These are phyloP conservation scores for Eimeria sp. DNA, from an alignment of 169 alveolate species.

Conservation along the genomic window DNA sequence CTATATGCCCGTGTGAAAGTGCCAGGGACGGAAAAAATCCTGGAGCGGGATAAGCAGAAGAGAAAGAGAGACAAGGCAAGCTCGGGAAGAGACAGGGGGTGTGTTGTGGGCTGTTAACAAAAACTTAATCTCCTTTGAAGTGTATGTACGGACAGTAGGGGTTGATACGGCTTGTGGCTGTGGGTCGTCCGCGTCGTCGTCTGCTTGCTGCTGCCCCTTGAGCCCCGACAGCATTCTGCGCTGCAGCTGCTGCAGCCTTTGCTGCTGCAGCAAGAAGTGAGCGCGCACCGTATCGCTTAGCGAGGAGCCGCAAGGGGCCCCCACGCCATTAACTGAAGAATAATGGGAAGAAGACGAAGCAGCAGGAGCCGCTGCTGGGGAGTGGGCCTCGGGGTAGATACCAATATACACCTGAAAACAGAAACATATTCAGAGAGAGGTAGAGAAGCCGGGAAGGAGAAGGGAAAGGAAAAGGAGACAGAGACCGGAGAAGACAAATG, in stretches of 20 bases:
- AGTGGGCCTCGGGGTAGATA: neutral
- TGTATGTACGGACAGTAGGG: constrained; percentile 17
- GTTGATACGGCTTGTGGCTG: neutral
- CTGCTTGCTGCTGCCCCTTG: constrained; percentile 47
- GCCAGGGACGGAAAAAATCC: neutral
- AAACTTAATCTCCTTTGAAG: neutral
- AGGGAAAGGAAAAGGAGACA: no score
- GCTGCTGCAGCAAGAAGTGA: constrained; percentile 57
- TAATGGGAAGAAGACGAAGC: neutral
- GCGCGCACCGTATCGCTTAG: constrained; percentile 7
- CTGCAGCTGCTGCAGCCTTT: constrained; percentile 55
- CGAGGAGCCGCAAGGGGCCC: neutral
- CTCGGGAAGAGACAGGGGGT: neutral
- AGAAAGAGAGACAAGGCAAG: neutral
- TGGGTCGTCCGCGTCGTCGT: neutral
- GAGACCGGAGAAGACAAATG: no score
- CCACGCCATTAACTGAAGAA: neutral
- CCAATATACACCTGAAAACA: constrained; percentile 5
- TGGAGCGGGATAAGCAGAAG: neutral
- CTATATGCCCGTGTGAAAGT: neutral
- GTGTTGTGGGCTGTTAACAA: neutral
- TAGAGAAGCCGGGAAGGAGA: no score
- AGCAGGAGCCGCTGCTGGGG: constrained; percentile 3
- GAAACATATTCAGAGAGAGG: neutral
- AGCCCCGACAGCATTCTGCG: constrained; percentile 29